Base-by-base conservation (phyloP, 1,139 yeast species). In the Starmera stellimalicola region DNA sequence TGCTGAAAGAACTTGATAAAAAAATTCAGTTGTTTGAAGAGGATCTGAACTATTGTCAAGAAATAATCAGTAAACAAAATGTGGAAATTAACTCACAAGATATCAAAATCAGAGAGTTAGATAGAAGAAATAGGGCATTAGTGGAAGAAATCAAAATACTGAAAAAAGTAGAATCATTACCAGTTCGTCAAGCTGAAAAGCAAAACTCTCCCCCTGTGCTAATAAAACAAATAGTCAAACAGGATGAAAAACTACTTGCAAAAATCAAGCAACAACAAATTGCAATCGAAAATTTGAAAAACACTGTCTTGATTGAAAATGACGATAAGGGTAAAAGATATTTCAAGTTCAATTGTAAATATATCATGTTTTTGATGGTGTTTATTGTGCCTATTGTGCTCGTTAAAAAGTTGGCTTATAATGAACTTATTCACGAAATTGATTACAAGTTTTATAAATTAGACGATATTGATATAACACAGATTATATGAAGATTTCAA, bases 31-130 rank as follows among this genome's bases (percentile, higher is more conserved):
- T 40, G 7, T 30, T 45, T 33, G 50, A 51, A 23, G 52, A 48
- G 9, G 57, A 52, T 29, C 40, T 52, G 5, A 18, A 39, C 2
- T 47, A 47, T 32, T 46, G 53, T 33, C 60, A 55, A 32, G 42
- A 44, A 24, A 35, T 54, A 8, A 50, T 55, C 3, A 30, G 45
- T 3, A 45, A 47, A 8, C 53, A 46, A 33, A 53, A 54, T 12
- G 30, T 41, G 5, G 47, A 44, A 16, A 35, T 52, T 33, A 41
- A 26, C 25, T 39, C 27, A 34, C 38, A 39, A 17, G 31, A 36
- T 12, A 16, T 19, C 4, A 31, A 19, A 31, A 38, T 47, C 4
- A 33, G 27, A 11, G 17, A 27, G 5, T 29, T 46, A 22, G 42
- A 45, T 16, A 12, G 36, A 36, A 7, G 33, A 37, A n/a, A 26